A percentile compares a stretch with the other conserved stretches of the same genome.
These are phyloP conservation scores for Boletus coccyginus DNA, from an alignment of 768 basidiomycete species.

Conservation along the genomic window DNA sequence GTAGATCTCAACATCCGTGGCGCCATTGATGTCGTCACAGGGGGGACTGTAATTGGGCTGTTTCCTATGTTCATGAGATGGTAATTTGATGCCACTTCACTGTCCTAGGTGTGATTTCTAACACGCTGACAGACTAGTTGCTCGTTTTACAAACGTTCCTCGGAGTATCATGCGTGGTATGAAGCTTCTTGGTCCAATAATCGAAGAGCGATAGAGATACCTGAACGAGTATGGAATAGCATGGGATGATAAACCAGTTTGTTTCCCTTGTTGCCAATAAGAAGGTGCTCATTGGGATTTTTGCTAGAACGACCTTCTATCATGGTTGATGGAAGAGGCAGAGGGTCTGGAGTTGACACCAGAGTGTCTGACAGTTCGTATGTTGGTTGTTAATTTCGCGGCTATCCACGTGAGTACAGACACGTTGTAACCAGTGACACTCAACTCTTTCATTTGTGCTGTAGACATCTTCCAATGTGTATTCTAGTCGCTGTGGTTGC, in stretches of 20 bases:
- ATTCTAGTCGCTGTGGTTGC: no score
- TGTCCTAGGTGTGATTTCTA: no score
- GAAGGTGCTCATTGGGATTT: neutral
- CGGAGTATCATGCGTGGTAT: neutral
- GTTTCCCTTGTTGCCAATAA: neutral
- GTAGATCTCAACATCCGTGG: neutral
- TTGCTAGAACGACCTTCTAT: constrained; percentile 32
- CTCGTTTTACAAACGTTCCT: constrained; percentile 5
- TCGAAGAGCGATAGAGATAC: neutral
- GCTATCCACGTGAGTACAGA: no score
- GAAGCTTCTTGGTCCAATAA: constrained; percentile 1
- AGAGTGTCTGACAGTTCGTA: no score
- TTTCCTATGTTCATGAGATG: constrained; percentile 35
- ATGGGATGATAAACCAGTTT: constrained; percentile 3
- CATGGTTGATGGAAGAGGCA: constrained; percentile 29
- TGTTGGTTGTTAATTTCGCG: no score
- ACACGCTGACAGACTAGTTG: constrained; percentile 14
- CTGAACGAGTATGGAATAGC: neutral
- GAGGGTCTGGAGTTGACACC: no score
- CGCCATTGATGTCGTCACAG: neutral
- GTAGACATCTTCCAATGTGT: no score
- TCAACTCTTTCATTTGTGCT: no score
- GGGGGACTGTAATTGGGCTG: neutral
- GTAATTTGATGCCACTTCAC: constrained; percentile 13
- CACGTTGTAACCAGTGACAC: no score